Evolutionary conservation across 1,139 yeast genomes (phyloP).

Genomic region (Kodamaea derodonti): DNA sequence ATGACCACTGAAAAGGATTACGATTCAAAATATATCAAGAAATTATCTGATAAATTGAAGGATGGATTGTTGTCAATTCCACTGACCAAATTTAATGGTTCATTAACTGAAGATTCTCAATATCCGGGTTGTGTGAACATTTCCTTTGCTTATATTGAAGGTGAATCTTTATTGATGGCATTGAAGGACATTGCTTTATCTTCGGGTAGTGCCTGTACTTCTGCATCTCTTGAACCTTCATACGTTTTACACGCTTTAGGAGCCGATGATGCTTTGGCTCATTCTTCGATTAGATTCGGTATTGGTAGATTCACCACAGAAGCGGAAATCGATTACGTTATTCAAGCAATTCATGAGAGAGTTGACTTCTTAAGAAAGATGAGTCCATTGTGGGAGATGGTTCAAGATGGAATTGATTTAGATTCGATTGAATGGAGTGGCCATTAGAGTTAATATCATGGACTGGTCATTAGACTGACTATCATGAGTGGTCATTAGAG

Average conservation of each 20-base stretch:
- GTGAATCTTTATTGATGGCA: conserved; percentile 96
- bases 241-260: conserved; percentile 96
- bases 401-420: conserved; percentile 95
- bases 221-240: conserved; percentile 96
- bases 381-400: conserved; percentile 99
- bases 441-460: conserved; percentile 62
- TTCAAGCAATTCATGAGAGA: conserved; percentile 81
- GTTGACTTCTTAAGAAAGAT: conserved; percentile 88
- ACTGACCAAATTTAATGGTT: conserved; percentile 88
- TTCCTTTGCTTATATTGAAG: conserved; percentile 96
- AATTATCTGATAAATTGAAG: conserved; percentile 68
- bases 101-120: conserved; percentile 51
- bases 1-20: conserved; percentile 69
- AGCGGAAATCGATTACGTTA: conserved; percentile 89
- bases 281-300: conserved; percentile 94
- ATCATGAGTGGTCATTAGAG: too few species aligned
- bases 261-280: conserved; percentile 97
- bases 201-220: conserved; percentile 98
- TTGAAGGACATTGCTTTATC: conserved; percentile 93
- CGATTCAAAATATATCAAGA: conserved; percentile 67
- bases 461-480: too few species aligned
- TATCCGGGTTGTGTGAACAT: conserved; percentile 95
- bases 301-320: conserved; percentile 97
- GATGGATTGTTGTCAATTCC: conserved; percentile 75
- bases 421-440: conserved; percentile 97